phyloP scores from a whole-genome alignment of 2,329 filamentous ascomycete genomes.

The Fonsecaea nubica region DNA sequence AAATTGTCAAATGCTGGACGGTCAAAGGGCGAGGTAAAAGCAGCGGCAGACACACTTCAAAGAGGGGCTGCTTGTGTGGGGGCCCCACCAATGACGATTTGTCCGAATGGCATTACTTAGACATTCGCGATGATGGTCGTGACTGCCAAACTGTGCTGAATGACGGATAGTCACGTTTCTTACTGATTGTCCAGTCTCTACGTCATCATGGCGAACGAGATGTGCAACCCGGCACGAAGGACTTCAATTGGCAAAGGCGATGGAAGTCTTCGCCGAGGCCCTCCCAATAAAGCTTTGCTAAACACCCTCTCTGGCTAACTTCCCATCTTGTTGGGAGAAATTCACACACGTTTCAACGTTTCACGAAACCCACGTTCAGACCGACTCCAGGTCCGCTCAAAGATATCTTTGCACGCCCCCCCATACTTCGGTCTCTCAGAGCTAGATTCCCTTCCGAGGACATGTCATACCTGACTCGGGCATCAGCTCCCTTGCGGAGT shows the following conservation, averaged over 20 bases:
- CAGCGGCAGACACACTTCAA: neutral
- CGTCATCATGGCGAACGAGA: conserved; percentile 1
- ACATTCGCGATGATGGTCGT: neutral
- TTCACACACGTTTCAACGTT: neutral
- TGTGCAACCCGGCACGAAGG: neutral
- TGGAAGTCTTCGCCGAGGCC: neutral
- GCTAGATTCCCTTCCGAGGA: conserved; percentile 5
- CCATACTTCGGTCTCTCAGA: neutral
- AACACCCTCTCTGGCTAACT: neutral
- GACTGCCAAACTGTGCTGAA: neutral
- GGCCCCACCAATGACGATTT: neutral
- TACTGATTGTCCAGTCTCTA: neutral
- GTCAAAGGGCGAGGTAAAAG: neutral
- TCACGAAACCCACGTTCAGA: neutral
- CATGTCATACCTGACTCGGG: conserved; percentile 34
- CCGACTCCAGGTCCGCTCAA: conserved; percentile 2
- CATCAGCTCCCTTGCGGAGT: conserved; percentile 25
- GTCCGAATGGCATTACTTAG: neutral
- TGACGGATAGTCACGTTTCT: conserved; percentile 4
- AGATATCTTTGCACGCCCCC: neutral
- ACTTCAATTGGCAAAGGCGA: conserved; percentile 2
- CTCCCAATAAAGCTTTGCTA: neutral
- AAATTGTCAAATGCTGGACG: neutral
- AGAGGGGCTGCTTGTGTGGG: neutral
- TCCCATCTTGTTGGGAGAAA: neutral